Percentiles rank a stretch among this genome's conserved stretches.
phyloP scores from a whole-genome alignment of 2,329 filamentous ascomycete genomes.

The Arthroderma sp. region DNA sequence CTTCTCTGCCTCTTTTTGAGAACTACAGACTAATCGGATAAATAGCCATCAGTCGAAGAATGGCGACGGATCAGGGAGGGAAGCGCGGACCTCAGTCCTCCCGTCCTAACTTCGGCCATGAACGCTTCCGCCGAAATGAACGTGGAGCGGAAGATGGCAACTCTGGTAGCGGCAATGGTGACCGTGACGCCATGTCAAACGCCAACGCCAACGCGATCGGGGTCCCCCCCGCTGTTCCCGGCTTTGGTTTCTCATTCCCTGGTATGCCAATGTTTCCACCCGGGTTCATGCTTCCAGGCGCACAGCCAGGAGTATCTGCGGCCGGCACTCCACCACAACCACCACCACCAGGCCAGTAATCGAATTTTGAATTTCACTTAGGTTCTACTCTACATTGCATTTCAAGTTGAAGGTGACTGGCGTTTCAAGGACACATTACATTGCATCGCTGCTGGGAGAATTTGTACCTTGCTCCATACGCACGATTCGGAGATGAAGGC shows the following conservation, averaged over 20 bases:
- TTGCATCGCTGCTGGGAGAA: no score
- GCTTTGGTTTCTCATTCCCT: constrained; percentile 41
- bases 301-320: constrained; percentile 7
- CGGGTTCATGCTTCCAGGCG: constrained; percentile 30
- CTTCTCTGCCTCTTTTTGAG: not conserved
- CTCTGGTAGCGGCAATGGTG: constrained; percentile 22
- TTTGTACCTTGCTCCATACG: no score
- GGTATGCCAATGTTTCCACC: constrained; percentile 37
- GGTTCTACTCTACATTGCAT: not conserved
- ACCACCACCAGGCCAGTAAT: constrained; percentile 26
- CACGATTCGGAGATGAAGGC: no score
- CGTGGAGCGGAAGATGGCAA: constrained; percentile 9
- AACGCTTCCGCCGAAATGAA: constrained; percentile 19
- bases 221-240: constrained; percentile 41
- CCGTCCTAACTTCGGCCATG: constrained; percentile 18
- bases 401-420: no score
- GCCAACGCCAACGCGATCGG: constrained; percentile 31
- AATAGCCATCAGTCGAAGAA: constrained; percentile 38
- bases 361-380: constrained; percentile 8
- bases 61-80: constrained; percentile 38
- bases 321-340: constrained; percentile 20
- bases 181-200: constrained; percentile 16
- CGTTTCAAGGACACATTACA: no score
- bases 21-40: constrained; percentile 10
- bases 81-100: constrained; percentile 37